Percentiles rank a stretch among this genome's conserved stretches.
These are phyloP conservation scores for Psilocybe cyanescens DNA, from an alignment of 768 basidiomycete species.

Conservation along the genomic window DNA sequence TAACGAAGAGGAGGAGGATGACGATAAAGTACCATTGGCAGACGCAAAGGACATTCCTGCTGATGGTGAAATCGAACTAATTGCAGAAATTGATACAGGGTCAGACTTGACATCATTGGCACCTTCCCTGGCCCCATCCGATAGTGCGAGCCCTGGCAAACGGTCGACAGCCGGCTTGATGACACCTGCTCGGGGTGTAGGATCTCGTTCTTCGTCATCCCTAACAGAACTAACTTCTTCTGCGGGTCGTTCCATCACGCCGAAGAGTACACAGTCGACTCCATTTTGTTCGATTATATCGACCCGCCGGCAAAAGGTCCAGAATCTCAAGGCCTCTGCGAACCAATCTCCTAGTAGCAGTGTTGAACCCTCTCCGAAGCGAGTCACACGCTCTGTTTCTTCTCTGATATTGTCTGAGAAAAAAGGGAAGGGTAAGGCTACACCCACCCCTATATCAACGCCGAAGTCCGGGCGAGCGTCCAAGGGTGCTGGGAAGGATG, in stretches of 20 bases:
- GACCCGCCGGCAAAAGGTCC: slow-evolving; percentile 58
- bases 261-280: slow-evolving; percentile 35
- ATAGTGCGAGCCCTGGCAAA: slow-evolving; percentile 33
- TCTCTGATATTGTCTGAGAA: slow-evolving; percentile 25
- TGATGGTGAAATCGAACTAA: slow-evolving; percentile 59
- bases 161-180: slow-evolving; percentile 30
- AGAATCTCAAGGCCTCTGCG: slow-evolving; percentile 23
- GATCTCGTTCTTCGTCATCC: slow-evolving; percentile 41
- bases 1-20: slow-evolving; percentile 50
- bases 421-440: slow-evolving; percentile 47
- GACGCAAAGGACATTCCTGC: slow-evolving; percentile 47
- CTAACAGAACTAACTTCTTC: slow-evolving; percentile 45
- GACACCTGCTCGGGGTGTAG: slow-evolving; percentile 36
- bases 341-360: slow-evolving; percentile 16
- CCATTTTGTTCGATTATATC: slow-evolving; percentile 62
- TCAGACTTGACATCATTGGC: slow-evolving; percentile 49
- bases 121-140: slow-evolving; percentile 37
- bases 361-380: slow-evolving; percentile 26
- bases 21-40: slow-evolving; percentile 47
- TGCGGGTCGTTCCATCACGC: slow-evolving; percentile 32
- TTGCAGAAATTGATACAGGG: slow-evolving; percentile 49
- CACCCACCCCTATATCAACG: slow-evolving; percentile 32
- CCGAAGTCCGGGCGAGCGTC: slow-evolving; percentile 25
- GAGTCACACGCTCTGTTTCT: slow-evolving; percentile 38
- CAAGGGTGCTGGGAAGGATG: slow-evolving; percentile 32